Base-by-base conservation (phyloP, 495 filamentous ascomycete genomes). In the Cercophora sp. region DNA sequence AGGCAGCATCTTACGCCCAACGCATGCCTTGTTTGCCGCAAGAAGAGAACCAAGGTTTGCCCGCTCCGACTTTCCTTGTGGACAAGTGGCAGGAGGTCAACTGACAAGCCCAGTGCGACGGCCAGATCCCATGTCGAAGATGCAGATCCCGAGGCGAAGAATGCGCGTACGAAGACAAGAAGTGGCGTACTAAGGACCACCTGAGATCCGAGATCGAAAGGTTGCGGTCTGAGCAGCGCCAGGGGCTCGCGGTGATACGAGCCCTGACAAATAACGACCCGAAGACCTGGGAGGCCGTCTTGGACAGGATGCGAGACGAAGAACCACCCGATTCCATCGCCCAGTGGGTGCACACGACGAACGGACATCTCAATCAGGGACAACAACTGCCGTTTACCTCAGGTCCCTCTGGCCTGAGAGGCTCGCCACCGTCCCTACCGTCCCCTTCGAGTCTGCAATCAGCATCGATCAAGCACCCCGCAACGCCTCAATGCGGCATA, bases 171-270 rank as follows among this genome's bases (percentile, higher is more conserved):
- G 61, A 66, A 22, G 64, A 64, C 54, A 64, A 66, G 35, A 66
- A 62, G 43, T 64, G 58, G 61, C 48, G 64, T 16, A 66, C 64
- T 22, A 66, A 66, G 48, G 64, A 64, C 50, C 64, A 66, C 34
- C 39, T 66, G n/a, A 52, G 64, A 18, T 64, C 59, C 26, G 64
- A 66, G 45, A 64, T 66, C 11, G 59, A 64, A 45, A 54, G 61
- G 9, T 52, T 66, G 26, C 56, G 61, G 31, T 43, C 51, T 1
- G 64, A 64, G 18, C 61, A 66, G 23, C 64, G 57, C 8, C 61
- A 58, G 31, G 56, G 56, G 16, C 54, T 61, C n/a, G 61, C 61
- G 0, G 26, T 66, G 8, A 59, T 66, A n/a, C 56, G 51, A 9
- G 61, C 64, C 1, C 59, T 66, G 6, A 51, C 50, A 2, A 59